Conservation (phyloP, 148 eudicot species). For the Camellia lanceoleosa region DNA sequence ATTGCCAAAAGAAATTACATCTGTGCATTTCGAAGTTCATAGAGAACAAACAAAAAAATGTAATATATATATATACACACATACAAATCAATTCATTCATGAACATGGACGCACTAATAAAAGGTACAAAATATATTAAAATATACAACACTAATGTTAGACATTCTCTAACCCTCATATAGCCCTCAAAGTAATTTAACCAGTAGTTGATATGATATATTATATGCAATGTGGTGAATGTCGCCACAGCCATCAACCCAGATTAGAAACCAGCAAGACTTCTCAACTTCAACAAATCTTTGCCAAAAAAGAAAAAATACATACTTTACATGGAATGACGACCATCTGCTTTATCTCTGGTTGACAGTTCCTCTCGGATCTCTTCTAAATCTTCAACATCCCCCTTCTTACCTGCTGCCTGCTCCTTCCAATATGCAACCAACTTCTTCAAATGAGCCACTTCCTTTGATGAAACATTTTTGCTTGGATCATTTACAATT, state of each 20-base stretch:
- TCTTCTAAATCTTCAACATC: constrained; percentile 89
- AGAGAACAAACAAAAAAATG: no score
- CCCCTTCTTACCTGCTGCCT: constrained; percentile 82
- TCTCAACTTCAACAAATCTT: background rate
- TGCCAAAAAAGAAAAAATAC: background rate
- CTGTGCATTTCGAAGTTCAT: no score
- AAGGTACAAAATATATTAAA: background rate
- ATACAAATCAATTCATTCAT: no score
- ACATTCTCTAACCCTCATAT: no score
- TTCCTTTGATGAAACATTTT: constrained; percentile 87
- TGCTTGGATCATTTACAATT: constrained; percentile 84
- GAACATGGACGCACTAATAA: background rate
- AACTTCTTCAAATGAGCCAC: constrained; percentile 82
- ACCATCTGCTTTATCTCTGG: constrained; percentile 51
- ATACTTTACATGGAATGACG: constrained; percentile 61
- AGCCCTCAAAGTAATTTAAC: no score
- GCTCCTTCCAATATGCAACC: constrained; percentile 89
- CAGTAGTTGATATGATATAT: constrained; percentile 15
- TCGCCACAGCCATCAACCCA: background rate
- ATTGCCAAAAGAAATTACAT: no score
- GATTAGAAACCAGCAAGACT: constrained; percentile 1
- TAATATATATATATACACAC: no score
- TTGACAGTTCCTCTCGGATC: constrained; percentile 72
- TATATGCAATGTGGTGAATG: background rate
- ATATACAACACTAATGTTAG: no score